Evolutionary conservation across 1,284 basidiomycete genomes (phyloP).

Genomic region (Schizophyllum commune): DNA sequence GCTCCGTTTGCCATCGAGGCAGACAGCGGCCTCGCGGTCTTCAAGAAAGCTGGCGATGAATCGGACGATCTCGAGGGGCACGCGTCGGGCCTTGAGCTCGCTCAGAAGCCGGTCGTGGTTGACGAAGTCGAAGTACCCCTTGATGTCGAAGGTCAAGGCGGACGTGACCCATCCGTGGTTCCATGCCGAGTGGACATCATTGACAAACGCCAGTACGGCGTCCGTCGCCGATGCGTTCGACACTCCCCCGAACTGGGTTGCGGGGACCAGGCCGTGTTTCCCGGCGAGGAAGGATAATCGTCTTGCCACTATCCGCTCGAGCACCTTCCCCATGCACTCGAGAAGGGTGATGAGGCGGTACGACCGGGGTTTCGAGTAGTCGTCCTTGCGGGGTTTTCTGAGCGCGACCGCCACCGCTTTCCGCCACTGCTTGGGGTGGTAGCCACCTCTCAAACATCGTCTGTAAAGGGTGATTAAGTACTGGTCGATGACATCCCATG

Average conservation of each 20-base stretch:
- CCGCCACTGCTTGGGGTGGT: conserved; percentile 16
- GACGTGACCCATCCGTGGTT: conserved; percentile 16
- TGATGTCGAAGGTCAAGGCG: conserved; percentile 21
- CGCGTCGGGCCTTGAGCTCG: conserved; percentile 8
- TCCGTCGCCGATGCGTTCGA: conserved; percentile 16
- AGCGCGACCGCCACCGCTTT: conserved; percentile 17
- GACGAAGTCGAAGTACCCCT: conserved; percentile 23
- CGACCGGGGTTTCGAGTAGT: conserved; percentile 19
- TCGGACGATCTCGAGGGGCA: conserved; percentile 11
- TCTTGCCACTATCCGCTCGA: conserved; percentile 18
- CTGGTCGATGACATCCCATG: conserved; percentile 9
- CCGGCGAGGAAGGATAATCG: conserved; percentile 14
- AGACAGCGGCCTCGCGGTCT: conserved; percentile 16
- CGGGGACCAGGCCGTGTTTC: conserved; percentile 14
- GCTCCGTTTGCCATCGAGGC: conserved; percentile 15
- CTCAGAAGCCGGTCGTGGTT: conserved; percentile 15
- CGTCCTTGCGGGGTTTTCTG: conserved; percentile 17
- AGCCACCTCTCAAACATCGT: conserved; percentile 10
- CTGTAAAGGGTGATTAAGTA: conserved; percentile 1
- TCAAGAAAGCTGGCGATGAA: conserved; percentile 12
- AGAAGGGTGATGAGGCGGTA: too few species aligned
- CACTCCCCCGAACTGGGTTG: conserved; percentile 18
- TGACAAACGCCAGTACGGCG: conserved; percentile 15
- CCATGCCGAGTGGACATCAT: conserved; percentile 20
- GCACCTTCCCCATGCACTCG: conserved; percentile 20